Evolutionary conservation across 2,329 filamentous ascomycete species (phyloP), one percentile per base, ranked within the genome.

Genomic region (Esteya vermicola): DNA sequence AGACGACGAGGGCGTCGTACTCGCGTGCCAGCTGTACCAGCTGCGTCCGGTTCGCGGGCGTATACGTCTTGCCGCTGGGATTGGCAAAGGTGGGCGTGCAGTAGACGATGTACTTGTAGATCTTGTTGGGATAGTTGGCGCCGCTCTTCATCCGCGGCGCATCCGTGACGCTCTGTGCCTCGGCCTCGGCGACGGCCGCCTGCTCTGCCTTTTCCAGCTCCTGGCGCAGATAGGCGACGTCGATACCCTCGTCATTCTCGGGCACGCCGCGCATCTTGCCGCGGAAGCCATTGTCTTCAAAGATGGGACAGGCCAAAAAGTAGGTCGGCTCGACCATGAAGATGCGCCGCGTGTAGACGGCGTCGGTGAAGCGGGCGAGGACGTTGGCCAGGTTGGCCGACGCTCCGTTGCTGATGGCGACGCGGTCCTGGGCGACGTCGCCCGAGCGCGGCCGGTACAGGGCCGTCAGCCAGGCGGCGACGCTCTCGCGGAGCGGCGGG

Each of bases 81-180:
- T 85, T 84, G 6, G 75, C 70, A 51, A 82, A 84, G 0, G 77
- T 80, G 0, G 80, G 78, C 3, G 80, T 75, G 13, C 67, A 66
- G 50, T 84, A 84, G 46, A 85, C 72, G 45, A 83, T 52, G 51
- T 82, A 72, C 47, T 69, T 72, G 58, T 80, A 83, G 27, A 77
- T 64, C 47, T 79, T 78, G 13, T 79, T 78, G 13, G 22, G 60
- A 61, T 70, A 47, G 25, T 35, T 27, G 22, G 40, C 4, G 9
- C 33, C 39, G 19, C n/a, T 19, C 27, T 32, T 51, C 42, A 26
- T 38, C 35, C 20, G 33, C 8, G 33, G 19, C 19, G 6, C 3
- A 5, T n/a, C 21, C 20, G 33, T 4, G 13, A 12, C 23, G 19
- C n/a, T n/a, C n/a, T 19, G 6, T 19, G n/a, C 30, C 30, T 32